Evolutionary conservation across 2,329 filamentous ascomycete species (phyloP).

Genomic region (Colletotrichum eremochloae): DNA sequence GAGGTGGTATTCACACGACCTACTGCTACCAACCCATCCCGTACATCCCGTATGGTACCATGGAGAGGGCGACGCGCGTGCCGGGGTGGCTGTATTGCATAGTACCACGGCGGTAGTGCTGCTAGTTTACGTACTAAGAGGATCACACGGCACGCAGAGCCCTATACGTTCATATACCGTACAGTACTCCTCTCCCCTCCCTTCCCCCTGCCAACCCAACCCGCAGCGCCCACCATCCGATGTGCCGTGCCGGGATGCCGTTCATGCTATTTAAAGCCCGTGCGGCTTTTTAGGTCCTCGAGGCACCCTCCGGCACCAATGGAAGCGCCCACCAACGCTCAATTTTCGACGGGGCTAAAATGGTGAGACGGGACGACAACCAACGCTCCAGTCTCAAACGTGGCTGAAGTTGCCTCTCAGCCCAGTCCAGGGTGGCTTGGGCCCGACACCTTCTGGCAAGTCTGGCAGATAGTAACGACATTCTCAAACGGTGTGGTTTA

Average conservation of each 20-base stretch:
- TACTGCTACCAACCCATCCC: no score
- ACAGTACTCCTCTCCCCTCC: background rate
- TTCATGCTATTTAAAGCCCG: conserved; percentile 33
- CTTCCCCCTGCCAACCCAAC: background rate
- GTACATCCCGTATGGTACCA: background rate
- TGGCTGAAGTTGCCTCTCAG: conserved; percentile 26
- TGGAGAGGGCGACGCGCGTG: conserved; percentile 27
- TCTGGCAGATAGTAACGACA: background rate
- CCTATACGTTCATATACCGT: background rate
- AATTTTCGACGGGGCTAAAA: conserved; percentile 19
- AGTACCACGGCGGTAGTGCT: background rate
- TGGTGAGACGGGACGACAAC: conserved; percentile 36
- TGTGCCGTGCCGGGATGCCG: conserved; percentile 38
- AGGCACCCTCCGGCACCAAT: conserved; percentile 8
- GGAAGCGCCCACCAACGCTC: background rate
- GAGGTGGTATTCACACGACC: background rate
- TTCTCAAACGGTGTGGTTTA: background rate
- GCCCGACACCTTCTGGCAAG: background rate
- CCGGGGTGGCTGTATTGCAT: conserved; percentile 26
- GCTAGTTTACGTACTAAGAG: background rate
- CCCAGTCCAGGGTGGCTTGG: background rate
- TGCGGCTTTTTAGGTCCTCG: background rate
- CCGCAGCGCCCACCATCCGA: conserved; percentile 33
- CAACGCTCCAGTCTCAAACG: conserved; percentile 33
- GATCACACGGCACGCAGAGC: background rate